These are phyloP conservation scores for Tremellales sp. DNA, from an alignment of 1,284 basidiomycete genomes.

Conservation along the genomic window DNA sequence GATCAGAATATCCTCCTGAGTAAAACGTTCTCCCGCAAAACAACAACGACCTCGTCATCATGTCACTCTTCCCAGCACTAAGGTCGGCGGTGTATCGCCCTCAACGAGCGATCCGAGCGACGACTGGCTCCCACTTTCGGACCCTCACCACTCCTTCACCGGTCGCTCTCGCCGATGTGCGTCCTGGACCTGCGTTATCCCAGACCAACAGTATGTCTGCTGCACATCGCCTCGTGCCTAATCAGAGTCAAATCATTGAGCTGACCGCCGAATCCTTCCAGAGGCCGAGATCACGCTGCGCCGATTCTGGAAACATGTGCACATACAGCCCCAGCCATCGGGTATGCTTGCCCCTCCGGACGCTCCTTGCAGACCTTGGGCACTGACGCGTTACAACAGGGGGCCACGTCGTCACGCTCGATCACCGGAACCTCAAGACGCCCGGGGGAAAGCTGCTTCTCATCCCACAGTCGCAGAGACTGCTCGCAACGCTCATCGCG, in stretches of 20 bases:
- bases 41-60: too few relatives aligned
- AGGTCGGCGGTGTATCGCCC: too few relatives aligned
- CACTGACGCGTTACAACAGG: constrained; percentile 36
- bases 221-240: neutral
- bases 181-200: constrained; percentile 29
- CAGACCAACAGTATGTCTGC: constrained; percentile 37
- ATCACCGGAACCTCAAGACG: constrained; percentile 81
- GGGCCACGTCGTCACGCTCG: constrained; percentile 67
- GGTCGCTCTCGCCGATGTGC: neutral
- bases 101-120: too few relatives aligned
- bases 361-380: neutral
- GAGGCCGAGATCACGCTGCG: constrained; percentile 79
- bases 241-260: neutral
- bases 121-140: too few relatives aligned
- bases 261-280: constrained; percentile 38
- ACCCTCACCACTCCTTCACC: too few relatives aligned
- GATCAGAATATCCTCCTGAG: too few relatives aligned
- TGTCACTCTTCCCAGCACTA: too few relatives aligned
- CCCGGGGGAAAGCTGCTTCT: constrained; percentile 71
- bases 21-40: too few relatives aligned
- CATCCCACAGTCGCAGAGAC: constrained; percentile 64
- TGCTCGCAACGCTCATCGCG: constrained; percentile 81
- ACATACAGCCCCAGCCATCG: constrained; percentile 58
- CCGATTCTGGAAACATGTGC: constrained; percentile 87
- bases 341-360: constrained; percentile 32